Evolutionary conservation across 768 basidiomycete species (phyloP), one percentile per base, ranked within the genome.

Genomic region (Solioccasus polychromus): DNA sequence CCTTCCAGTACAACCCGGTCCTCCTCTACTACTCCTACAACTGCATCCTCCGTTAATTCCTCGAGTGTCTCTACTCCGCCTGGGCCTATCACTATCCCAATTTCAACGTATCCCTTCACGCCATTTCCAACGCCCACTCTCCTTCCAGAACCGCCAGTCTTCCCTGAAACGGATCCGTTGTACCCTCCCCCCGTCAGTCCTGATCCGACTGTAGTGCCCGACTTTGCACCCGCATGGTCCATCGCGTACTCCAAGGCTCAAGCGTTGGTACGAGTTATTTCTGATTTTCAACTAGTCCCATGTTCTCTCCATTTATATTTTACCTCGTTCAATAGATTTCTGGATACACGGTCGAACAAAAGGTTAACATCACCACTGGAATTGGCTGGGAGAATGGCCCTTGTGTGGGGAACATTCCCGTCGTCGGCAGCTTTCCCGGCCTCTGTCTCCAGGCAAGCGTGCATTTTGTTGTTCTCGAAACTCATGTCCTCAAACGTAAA

Each of bases 321-420:
- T 22, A 2, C 12, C 2, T 2, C 11, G 3, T 12, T 18, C n/a
- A n/a, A 22, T 48, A 79, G 76, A 69, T 80, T 19, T 58, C 75
- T 3, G 53, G 54, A 12, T 77, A 79, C 43, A 73, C 79, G 8
- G 66, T 85, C 23, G 76, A 82, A 45, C 76, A 85, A 61, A 88
- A 87, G 58, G 77, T 79, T 8, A 80, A 74, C 38, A 62, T 83
- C 4, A 73, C 74, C 10, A 88, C 85, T 5, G 86, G 85, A 31
- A 74, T 84, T 2, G 67, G 67, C 8, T 66, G 66, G 66, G 47
- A 61, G 58, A 66, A 64, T 42, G 85, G 85, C 1, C 76, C 71
- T 2, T 90, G 88, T 59, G 84, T 89, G 11, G 88, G 80, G 11
- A 87, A 87, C 55, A 85, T 76, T 8, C 70, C 81, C 3, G 38